Evolutionary conservation across 495 filamentous ascomycete species (phyloP).

Genomic region (Trypethelium eluteriae): DNA sequence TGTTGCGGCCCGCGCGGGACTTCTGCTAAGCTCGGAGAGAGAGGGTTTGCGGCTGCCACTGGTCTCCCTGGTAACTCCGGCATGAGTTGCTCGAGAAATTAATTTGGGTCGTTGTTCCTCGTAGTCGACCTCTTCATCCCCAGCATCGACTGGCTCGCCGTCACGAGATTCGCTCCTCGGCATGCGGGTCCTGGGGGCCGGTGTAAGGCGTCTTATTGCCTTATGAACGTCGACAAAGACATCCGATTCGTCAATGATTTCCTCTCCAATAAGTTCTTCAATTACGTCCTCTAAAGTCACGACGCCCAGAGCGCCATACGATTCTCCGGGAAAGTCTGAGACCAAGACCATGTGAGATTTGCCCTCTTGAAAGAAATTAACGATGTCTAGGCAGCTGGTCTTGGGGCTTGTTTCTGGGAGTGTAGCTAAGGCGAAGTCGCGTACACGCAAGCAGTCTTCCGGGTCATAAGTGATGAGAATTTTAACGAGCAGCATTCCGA

Average conservation of each 20-base stretch:
- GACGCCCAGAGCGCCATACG: conserved; percentile 82
- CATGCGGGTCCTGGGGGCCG: conserved; percentile 55
- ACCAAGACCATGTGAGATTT: conserved; percentile 99
- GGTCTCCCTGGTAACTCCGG: neutral
- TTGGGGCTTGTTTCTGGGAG: conserved; percentile 90
- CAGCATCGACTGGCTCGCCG: conserved; percentile 12
- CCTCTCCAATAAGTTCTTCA: conserved; percentile 92
- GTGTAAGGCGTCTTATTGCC: conserved; percentile 74
- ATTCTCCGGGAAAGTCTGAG: conserved; percentile 78
- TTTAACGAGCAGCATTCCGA: conserved; percentile 96
- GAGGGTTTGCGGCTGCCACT: conserved; percentile 17
- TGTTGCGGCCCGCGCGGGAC: conserved; percentile 30
- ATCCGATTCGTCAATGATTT: conserved; percentile 77
- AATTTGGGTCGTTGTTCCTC: conserved; percentile 35
- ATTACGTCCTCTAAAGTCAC: conserved; percentile 97
- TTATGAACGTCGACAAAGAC: conserved; percentile 97
- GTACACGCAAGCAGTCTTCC: conserved; percentile 75
- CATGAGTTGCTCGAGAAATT: conserved; percentile 22
- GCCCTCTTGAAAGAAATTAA: conserved; percentile 99
- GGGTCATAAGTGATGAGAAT: conserved; percentile 98
- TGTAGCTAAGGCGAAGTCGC: conserved; percentile 86
- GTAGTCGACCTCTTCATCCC: conserved; percentile 17
- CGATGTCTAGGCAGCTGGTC: conserved; percentile 92
- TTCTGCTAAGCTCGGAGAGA: conserved; percentile 12
- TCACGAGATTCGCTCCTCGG: conserved; percentile 51